phyloP scores from a whole-genome alignment of 768 basidiomycete genomes.

The Candolleomyces efflorescens region DNA sequence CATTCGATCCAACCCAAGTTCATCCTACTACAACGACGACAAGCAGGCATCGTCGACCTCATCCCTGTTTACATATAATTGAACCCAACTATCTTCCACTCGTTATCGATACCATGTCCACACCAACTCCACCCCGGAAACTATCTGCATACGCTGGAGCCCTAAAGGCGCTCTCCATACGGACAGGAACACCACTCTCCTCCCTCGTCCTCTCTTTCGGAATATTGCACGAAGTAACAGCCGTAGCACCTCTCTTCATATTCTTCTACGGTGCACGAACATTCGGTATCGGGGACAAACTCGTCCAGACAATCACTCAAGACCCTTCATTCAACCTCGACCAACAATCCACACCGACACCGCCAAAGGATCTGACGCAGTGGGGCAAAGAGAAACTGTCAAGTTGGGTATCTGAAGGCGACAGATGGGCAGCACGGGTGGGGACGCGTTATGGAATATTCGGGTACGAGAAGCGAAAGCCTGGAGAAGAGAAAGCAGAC shows the following conservation, averaged over 20 bases:
- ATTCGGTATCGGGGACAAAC: conserved; percentile 63
- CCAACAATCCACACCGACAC: neutral
- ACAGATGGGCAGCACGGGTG: conserved; percentile 63
- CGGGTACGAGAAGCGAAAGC: conserved; percentile 59
- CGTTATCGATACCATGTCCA: conserved; percentile 12
- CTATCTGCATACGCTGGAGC: conserved; percentile 49
- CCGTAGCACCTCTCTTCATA: conserved; percentile 68
- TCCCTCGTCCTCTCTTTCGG: conserved; percentile 78
- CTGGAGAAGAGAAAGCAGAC: conserved; percentile 22
- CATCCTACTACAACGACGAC: too few relatives aligned
- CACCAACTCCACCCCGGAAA: conserved; percentile 20
- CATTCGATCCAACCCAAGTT: too few relatives aligned
- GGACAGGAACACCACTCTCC: conserved; percentile 71
- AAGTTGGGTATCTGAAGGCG: conserved; percentile 76
- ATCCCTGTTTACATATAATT: neutral
- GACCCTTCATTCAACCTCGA: conserved; percentile 11
- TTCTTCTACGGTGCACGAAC: conserved; percentile 68
- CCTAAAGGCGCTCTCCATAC: conserved; percentile 55
- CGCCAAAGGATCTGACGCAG: conserved; percentile 7
- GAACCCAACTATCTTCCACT: neutral
- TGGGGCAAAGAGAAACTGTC: conserved; percentile 43
- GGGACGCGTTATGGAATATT: conserved; percentile 78
- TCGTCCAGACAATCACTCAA: conserved; percentile 41
- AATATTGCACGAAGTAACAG: conserved; percentile 82
- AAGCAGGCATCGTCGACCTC: too few relatives aligned